Evolutionary conservation across 2,329 filamentous ascomycete species (phyloP), one percentile per base, ranked within the genome.

Genomic region (Penicillium nordicum): DNA sequence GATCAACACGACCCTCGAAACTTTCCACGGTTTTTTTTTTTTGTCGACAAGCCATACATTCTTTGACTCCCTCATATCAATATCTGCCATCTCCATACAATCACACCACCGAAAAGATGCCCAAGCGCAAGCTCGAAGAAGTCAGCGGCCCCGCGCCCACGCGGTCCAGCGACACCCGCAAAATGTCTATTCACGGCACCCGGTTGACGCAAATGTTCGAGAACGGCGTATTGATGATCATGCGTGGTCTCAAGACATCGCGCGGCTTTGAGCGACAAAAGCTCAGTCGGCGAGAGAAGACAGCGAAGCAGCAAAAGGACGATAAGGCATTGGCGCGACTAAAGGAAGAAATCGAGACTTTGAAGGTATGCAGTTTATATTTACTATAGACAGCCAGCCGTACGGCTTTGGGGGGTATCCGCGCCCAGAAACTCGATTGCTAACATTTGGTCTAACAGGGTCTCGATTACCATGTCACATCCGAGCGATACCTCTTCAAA

Each of bases 221-320:
- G 32, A 75, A 80, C 45, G 79, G 79, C 27, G 76, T 79, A 42
- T 79, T 79, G 54, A 66, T 77, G 21, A 74, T 87, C 5, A 73
- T 76, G 21, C 72, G 77, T 27, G 82, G 81, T 1, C 76, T 87
- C 42, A 85, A 84, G 65, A 74, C 81, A 10, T 82, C 82, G 36
- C 81, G 82, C 42, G 81, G 81, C 11, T 84, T 87, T 61, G 85
- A 88, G 69, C 76, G 84, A 48, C 85, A 87, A 70, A 87, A 87
- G 67, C 74, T 86, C 55, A 81, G 83, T 23, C 77, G 84, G 14
- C 74, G 84, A 55, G 79, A 81, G 63, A 87, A 87, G 67, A 77
- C 75, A 2, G 82, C 82, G 0, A 74, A 72, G 40, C 61, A 70
- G 8, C 76, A 79, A 37, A 75, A 75, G 11, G 77, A 82, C 32